phyloP scores from a whole-genome alignment of 2,329 filamentous ascomycete species.

The Fragosphaeria purpurea region DNA sequence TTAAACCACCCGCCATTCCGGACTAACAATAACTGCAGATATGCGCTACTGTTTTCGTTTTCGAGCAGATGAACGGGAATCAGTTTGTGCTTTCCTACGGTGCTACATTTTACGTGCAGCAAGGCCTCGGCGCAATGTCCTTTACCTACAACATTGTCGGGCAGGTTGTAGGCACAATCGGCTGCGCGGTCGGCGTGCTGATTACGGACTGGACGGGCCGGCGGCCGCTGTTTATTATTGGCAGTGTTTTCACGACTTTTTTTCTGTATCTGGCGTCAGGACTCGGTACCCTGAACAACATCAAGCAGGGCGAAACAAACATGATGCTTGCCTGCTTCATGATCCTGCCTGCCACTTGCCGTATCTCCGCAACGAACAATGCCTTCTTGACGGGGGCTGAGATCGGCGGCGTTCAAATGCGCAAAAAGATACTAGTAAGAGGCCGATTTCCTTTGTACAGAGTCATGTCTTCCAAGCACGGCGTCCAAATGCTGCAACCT shows the following conservation, averaged over 20 bases:
- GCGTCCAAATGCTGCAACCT: not conserved
- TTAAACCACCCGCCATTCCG: not conserved
- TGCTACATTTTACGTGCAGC: constrained; percentile 11
- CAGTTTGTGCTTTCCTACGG: constrained; percentile 12
- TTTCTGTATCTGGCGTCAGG: constrained; percentile 8
- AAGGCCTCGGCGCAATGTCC: constrained; percentile 10
- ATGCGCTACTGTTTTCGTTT: constrained; percentile 9
- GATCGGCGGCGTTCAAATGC: constrained; percentile 8
- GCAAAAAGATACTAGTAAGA: constrained; percentile 10
- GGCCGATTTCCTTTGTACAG: not conserved
- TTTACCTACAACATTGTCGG: constrained; percentile 12
- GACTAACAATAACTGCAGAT: constrained; percentile 1
- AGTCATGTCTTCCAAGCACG: too few species aligned
- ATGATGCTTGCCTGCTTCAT: constrained; percentile 10
- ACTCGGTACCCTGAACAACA: not conserved
- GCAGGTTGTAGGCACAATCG: constrained; percentile 7
- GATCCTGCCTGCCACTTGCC: constrained; percentile 7
- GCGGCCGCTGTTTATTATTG: constrained; percentile 6
- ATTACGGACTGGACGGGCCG: constrained; percentile 4
- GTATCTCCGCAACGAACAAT: constrained; percentile 9
- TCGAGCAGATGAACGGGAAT: constrained; percentile 13
- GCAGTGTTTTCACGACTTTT: constrained; percentile 1
- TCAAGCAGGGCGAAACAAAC: constrained; percentile 6
- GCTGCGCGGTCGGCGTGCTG: constrained; percentile 5
- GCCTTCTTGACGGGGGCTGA: constrained; percentile 8